A percentile compares a stretch with the other conserved stretches of the same genome.
These are phyloP conservation scores for Crithidia fasciculata DNA, from an alignment of 208 protist genomes.

Conservation along the genomic window DNA sequence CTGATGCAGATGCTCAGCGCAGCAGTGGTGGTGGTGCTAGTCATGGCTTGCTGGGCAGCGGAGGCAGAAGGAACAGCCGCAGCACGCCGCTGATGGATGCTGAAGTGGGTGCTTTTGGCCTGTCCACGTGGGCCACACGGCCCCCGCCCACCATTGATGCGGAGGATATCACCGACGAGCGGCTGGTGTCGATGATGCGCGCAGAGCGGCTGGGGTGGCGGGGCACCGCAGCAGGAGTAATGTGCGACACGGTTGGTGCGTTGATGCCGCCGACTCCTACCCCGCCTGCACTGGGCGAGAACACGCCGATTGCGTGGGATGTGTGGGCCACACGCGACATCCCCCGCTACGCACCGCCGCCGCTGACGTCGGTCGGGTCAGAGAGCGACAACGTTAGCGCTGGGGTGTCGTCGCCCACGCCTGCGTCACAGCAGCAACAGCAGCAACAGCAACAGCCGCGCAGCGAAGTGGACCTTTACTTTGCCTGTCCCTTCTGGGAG, in stretches of 20 bases:
- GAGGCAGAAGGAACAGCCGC: not conserved
- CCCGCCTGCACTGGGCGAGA: constrained; percentile 41
- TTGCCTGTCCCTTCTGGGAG: constrained; percentile 48
- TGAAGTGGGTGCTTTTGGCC: not conserved
- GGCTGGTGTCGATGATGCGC: constrained; percentile 38
- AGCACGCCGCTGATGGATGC: not conserved
- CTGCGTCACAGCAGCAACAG: not conserved
- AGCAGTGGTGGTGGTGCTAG: not conserved
- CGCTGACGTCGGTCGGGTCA: constrained; percentile 2
- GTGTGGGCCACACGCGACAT: constrained; percentile 43
- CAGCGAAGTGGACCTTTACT: constrained; percentile 39
- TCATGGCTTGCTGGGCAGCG: not conserved
- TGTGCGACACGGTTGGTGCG: constrained; percentile 2
- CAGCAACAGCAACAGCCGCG: not conserved
- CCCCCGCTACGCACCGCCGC: constrained; percentile 25
- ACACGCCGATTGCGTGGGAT: constrained; percentile 50
- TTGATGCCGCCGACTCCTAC: constrained; percentile 59
- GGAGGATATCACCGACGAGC: constrained; percentile 46
- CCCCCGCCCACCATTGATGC: constrained; percentile 32
- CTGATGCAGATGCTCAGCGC: not conserved
- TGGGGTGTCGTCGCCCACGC: not conserved
- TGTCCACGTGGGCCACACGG: constrained; percentile 24
- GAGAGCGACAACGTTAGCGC: not conserved
- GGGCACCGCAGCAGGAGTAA: not conserved
- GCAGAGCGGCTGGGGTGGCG: constrained; percentile 45